Evolutionary conservation across 345 rosid species (phyloP).

Genomic region (Streptanthus diversifolius): DNA sequence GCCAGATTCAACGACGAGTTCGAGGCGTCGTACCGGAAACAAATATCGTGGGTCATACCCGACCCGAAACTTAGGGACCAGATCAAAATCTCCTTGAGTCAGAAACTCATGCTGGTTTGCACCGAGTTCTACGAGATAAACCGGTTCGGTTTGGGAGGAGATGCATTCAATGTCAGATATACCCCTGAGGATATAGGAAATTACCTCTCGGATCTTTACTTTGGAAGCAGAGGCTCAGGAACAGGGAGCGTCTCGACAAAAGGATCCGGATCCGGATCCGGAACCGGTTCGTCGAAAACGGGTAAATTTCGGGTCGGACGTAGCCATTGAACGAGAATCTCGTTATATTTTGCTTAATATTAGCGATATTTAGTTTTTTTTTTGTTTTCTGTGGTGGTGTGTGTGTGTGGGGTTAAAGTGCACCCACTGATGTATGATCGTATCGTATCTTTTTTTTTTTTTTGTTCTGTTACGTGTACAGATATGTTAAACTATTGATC

Average conservation of each 20-base stretch:
- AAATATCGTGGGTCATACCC: slow-evolving; percentile 59
- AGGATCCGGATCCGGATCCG: slow-evolving; percentile 34
- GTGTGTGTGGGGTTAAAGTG: background rate
- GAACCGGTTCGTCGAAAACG: slow-evolving; percentile 24
- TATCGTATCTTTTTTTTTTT: background rate
- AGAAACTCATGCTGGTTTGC: slow-evolving; percentile 45
- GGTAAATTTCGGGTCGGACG: slow-evolving; percentile 20
- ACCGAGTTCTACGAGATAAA: slow-evolving; percentile 45
- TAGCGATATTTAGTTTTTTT: background rate
- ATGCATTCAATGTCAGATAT: slow-evolving; percentile 41
- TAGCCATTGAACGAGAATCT: slow-evolving; percentile 20
- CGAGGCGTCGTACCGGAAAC: slow-evolving; percentile 56
- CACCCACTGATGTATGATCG: slow-evolving; percentile 9
- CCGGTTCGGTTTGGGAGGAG: slow-evolving; percentile 36
- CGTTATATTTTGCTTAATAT: background rate
- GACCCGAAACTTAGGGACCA: slow-evolving; percentile 64
- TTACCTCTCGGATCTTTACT: slow-evolving; percentile 52
- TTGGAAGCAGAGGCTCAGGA: slow-evolving; percentile 34
- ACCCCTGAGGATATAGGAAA: slow-evolving; percentile 71
- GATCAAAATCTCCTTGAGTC: slow-evolving; percentile 51
- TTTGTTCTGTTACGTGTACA: background rate
- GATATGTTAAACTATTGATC: background rate
- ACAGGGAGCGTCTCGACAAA: slow-evolving; percentile 29
- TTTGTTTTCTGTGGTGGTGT: background rate
- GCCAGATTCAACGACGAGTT: slow-evolving; percentile 56